These are phyloP conservation scores for Chaetomium sp. DNA, from an alignment of 2,329 filamentous ascomycete species.

Conservation along the genomic window DNA sequence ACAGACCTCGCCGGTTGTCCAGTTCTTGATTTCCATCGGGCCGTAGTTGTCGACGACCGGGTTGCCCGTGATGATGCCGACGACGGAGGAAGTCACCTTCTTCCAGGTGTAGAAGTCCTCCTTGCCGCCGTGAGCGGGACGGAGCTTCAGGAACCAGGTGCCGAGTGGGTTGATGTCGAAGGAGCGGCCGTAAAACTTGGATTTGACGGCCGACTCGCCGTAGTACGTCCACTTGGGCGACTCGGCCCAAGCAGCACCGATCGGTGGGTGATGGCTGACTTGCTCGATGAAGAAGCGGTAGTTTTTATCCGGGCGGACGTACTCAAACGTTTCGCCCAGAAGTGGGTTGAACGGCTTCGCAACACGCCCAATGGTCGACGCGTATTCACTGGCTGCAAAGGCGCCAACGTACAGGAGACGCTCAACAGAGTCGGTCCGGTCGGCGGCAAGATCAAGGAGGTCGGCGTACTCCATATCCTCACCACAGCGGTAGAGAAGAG, in stretches of 20 bases:
- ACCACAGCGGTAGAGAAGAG: constrained; percentile 84
- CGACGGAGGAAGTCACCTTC: constrained; percentile 95
- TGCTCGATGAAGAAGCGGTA: constrained; percentile 99
- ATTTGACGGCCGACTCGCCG: constrained; percentile 90
- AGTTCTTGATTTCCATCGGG: constrained; percentile 94
- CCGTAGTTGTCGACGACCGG: constrained; percentile 98
- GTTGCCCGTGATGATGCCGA: constrained; percentile 95
- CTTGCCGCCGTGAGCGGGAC: constrained; percentile 66
- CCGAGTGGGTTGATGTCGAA: constrained; percentile 96
- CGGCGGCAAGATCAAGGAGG: constrained; percentile 80
- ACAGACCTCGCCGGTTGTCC: constrained; percentile 89
- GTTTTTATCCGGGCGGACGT: constrained; percentile 89
- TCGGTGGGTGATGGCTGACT: constrained; percentile 92
- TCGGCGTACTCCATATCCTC: constrained; percentile 99
- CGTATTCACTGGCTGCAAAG: constrained; percentile 94
- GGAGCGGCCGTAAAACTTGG: constrained; percentile 95
- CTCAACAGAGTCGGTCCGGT: constrained; percentile 79
- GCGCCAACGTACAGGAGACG: constrained; percentile 90
- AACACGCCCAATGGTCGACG: constrained; percentile 91
- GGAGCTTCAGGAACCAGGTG: constrained; percentile 89
- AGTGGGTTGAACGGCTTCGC: constrained; percentile 98
- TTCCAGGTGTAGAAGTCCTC: constrained; percentile 97
- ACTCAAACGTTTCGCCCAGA: constrained; percentile 94
- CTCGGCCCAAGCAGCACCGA: constrained; percentile 90
- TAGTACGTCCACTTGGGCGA: constrained; percentile 94